Evolutionary conservation across 164 flowering plant species (phyloP), one percentile per base, ranked within the genome.

Genomic region (Macadamia integrifolia): DNA sequence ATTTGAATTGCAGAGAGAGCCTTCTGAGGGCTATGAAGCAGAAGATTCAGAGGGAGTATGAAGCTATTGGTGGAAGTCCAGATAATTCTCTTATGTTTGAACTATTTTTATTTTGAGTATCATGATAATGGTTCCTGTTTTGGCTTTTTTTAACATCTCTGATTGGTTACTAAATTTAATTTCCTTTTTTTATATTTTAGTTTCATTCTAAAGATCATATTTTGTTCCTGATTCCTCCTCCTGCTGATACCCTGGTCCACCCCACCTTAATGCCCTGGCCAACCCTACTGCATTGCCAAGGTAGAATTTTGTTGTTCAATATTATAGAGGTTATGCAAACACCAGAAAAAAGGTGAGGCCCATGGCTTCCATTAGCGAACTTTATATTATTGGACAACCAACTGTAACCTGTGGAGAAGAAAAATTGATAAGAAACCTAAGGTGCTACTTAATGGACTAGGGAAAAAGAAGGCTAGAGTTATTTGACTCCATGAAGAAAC

Each of bases 41-140:
- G 85, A 94, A 92, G 90, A 91, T 91, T 57, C 78, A 91, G 49
- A 96, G 96, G 11, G 98, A 94, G 78, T 92, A 89, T 73, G 82
- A 86, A 81, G 97, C 78, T 1, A 1, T 91, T 68, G 98, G 97
- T 53, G 97, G 97, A 68, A 91, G 91, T 83, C 97, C 97, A 71
- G 86, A 94, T 80, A 91, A 86, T 88, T 96, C 95, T 81, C 85
- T 92, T 49, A 76, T 64, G 61, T 79, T 23, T 97, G 1, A 94
- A 94, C 82, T 94, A 92, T 78, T 23, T 23, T 23, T 0, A 90
- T 93, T 68, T 90, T 94, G 6, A 90, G 90, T 71, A 93, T 93
- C 66, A 91, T 90, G 63, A 87, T 93, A 66, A 75, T 79, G 65
- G 74, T 93, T 69, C 91, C 80, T 75, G 92, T 85, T 83, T 86